Base-by-base conservation (phyloP, 129 eudicot species). In the Scalesia atractyloides region DNA sequence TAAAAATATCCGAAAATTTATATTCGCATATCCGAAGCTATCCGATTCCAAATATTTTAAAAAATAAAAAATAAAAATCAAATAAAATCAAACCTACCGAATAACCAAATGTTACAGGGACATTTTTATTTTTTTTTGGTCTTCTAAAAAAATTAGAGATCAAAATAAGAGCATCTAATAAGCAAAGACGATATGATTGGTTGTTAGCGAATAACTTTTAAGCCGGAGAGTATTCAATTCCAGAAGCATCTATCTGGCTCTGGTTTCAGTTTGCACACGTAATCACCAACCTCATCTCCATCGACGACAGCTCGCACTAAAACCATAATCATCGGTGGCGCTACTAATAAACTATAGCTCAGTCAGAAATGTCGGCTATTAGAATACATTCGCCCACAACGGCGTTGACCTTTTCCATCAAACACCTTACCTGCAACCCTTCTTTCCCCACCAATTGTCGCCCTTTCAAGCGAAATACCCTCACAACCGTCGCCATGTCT, bases 361-460 rank as follows among this genome's bases (percentile, higher is more conserved):
- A 1, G 61, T 18, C 56, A 81, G 39, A 81, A 83, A 91, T 91
- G 97, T 76, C 97, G 26, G 86, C 91, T 54, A 74, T 77, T 12
- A 83, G 76, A 78, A 71, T 91, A 43, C 78, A 85, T 26, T 83
- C 97, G 3, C 81, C 93, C 44, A 57, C 86, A 0, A 46, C 84
- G 12, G 61, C 84, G 4, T 53, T 86, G 41, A 75, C 92, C 14
- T 37, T 81, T 30, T 82, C 93, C 53, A 68, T 91, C 83, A 88
- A 82, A 79, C 88, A 80, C 84, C 82, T 87, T 75, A 61, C 83
- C 79, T 73, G 76, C 78, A 68, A 47, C 66, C 73, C 68, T 16
- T 58, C 46, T 12, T 57, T 9, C 16, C 24, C 73, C 43, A 16
- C 43, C 24, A 74, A 12, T 57, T 51, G 17, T 17, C 19, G 70